Conservation (phyloP, 2,329 filamentous ascomycete genomes). For the Reticulascus tulasneorum region DNA sequence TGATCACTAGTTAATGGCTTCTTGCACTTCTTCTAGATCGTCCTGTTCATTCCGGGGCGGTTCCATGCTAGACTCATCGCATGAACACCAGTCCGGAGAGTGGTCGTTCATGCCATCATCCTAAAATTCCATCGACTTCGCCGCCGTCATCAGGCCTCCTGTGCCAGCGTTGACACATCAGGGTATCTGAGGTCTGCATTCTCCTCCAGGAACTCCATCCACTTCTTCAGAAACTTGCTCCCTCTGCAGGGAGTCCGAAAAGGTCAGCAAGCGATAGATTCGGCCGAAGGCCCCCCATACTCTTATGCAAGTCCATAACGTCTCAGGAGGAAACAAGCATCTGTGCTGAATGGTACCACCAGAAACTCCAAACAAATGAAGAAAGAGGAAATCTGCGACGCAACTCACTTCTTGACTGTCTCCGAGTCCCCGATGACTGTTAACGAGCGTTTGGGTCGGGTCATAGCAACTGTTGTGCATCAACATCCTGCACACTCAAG, state of each 20-base stretch:
- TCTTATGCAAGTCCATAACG: conserved; percentile 7
- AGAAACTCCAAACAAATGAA: conserved; percentile 7
- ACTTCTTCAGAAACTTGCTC: conserved; percentile 77
- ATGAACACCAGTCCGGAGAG: no score
- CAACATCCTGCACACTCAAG: conserved; percentile 21
- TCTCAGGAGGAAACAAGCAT: conserved; percentile 7
- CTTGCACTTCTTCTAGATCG: conserved; percentile 9
- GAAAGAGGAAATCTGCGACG: conserved; percentile 12
- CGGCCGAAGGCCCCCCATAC: conserved; percentile 6
- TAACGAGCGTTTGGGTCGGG: conserved; percentile 82
- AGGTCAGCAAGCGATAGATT: conserved; percentile 12
- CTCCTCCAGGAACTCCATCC: conserved; percentile 91
- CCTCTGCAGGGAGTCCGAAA: conserved; percentile 52
- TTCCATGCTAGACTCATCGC: conserved; percentile 6
- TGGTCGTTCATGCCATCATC: conserved; percentile 6
- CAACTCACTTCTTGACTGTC: conserved; percentile 77
- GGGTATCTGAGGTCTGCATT: conserved; percentile 88
- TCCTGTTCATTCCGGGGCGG: conserved; percentile 4
- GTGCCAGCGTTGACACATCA: conserved; percentile 50
- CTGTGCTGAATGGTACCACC: conserved; percentile 9
- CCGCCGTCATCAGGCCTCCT: conserved; percentile 7
- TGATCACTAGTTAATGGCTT: no score
- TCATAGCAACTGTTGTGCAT: conserved; percentile 81
- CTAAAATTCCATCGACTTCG: background rate
- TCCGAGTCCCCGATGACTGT: conserved; percentile 93